Percentiles rank a stretch among this genome's conserved stretches.
Conservation (phyloP, 2,329 filamentous ascomycete species). For the Diaporthe australafricana region DNA sequence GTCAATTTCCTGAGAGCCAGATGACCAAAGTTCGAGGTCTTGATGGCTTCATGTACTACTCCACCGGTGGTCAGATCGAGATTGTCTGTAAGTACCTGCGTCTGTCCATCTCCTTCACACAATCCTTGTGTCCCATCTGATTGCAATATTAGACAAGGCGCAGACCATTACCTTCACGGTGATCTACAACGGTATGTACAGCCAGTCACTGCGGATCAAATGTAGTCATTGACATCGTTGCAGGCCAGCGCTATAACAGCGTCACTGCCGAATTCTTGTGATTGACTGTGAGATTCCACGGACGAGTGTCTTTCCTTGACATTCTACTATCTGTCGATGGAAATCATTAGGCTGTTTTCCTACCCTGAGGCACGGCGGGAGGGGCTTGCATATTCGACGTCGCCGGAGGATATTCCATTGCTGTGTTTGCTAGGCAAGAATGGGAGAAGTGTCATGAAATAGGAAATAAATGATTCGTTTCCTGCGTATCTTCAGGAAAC, state of each 20-base stretch:
- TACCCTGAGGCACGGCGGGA: too few relatives aligned
- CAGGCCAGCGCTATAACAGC: not conserved
- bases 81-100: not conserved
- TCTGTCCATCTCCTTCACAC: not conserved
- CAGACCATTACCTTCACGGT: not conserved
- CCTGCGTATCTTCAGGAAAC: too few relatives aligned
- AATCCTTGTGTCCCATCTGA: too few relatives aligned
- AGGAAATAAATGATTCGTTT: too few relatives aligned
- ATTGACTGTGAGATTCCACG: not conserved
- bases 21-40: not conserved
- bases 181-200: not conserved
- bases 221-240: not conserved
- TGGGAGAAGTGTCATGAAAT: too few relatives aligned
- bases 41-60: slow-evolving; percentile 26
- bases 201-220: fast-evolving
- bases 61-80: not conserved
- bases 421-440: too few relatives aligned
- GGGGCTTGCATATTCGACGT: too few relatives aligned
- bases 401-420: too few relatives aligned
- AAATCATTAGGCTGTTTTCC: too few relatives aligned
- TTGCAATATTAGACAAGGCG: not conserved
- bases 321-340: too few relatives aligned
- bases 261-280: not conserved
- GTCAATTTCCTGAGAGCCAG: slow-evolving; percentile 11
- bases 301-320: too few relatives aligned